phyloP scores from a whole-genome alignment of 257 asterid genomes.

The Apocynum venetum region DNA sequence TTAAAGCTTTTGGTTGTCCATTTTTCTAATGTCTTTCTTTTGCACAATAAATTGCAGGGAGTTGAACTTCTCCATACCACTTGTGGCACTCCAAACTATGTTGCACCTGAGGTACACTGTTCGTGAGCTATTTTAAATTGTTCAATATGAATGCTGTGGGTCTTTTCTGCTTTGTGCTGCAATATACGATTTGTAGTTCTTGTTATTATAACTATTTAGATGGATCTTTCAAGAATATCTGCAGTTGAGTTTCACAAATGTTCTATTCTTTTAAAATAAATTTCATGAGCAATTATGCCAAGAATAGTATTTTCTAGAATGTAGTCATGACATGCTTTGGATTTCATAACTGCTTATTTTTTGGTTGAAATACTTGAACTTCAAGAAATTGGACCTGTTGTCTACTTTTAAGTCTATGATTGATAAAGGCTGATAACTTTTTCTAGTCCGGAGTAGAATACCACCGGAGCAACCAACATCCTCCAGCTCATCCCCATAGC shows the following conservation, averaged over 20 bases:
- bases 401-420: neutral
- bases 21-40: neutral
- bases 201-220: neutral
- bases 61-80: constrained; percentile 91
- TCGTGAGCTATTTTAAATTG: constrained; percentile 13
- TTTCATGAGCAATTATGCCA: neutral
- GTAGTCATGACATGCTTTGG: neutral
- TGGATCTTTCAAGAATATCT: neutral
- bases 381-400: neutral
- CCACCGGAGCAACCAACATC: neutral
- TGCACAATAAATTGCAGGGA: constrained; percentile 50
- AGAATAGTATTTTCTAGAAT: neutral
- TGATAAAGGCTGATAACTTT: neutral
- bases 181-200: neutral
- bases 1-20: neutral
- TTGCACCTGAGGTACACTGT: constrained; percentile 86
- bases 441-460: no score
- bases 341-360: neutral
- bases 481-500: neutral
- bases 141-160: constrained; percentile 3
- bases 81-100: constrained; percentile 95
- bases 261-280: neutral
- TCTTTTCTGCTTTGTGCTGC: neutral
- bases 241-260: neutral
- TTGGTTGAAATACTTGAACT: neutral